Evolutionary conservation across 768 basidiomycete species (phyloP), one percentile per base, ranked within the genome.

Genomic region (Cyclocybe cylindracea): DNA sequence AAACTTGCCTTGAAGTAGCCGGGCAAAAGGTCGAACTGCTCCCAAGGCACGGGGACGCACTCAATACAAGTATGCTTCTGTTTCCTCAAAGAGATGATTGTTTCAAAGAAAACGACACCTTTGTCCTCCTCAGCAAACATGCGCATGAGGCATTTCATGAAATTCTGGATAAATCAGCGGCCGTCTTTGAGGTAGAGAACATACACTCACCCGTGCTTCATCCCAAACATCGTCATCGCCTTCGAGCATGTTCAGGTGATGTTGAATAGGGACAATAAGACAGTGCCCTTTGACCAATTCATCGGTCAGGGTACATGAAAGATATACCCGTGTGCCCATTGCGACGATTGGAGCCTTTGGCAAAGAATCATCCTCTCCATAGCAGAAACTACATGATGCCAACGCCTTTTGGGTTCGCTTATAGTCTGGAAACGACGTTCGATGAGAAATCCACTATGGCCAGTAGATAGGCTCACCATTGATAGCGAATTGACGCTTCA

Each of bases 221-320:
- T 98, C 96, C 96, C 96, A 99, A 18, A 95, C 89, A 61, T 99
- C 96, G 56, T 98, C 94, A 57, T 99, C 96, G 29, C 85, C 90
- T 68, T 98, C 96, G 3, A 99, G 76, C 78, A 87, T 91, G 39
- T 84, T 86, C 41, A 98, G 69, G 66, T 94, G 87, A 66, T 99
- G 97, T 58, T 98, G 92, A 10, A 97, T 89, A 5, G 97, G 97
- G 5, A 98, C 92, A 57, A 99, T 98, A 24, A 94, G 74, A 63
- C 94, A 96, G 64, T 99, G 97, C 0, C 96, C 95, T 1, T 83
- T 78, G 0, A 94, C 81, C n/a, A 99, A 77, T 62, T 96, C 94
- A 61, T 98, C 94, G 29, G 78, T 83, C 16, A 83, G 67, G 5
- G 95, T 94, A 63, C 94, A 92, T 5, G 91, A 88, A n/a, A 99